These are phyloP conservation scores for Fusarium keratoplasticum DNA, from an alignment of 2,329 filamentous ascomycete species.

Conservation along the genomic window DNA sequence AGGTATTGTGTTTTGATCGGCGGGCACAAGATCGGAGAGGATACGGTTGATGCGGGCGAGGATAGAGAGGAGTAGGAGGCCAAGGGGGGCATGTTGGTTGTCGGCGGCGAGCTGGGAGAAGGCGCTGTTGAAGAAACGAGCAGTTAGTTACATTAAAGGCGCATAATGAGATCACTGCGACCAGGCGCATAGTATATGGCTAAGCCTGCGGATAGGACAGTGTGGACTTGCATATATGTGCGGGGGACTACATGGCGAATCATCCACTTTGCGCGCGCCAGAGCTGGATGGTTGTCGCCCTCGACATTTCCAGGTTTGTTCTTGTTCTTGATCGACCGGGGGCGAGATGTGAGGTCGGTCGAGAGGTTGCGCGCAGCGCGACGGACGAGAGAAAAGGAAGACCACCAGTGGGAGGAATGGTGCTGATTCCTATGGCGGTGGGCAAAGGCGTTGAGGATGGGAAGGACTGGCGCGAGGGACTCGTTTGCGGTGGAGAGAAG, in stretches of 20 bases:
- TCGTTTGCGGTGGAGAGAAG: slow-evolving; percentile 32
- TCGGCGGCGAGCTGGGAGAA: slow-evolving; percentile 80
- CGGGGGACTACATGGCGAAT: slow-evolving; percentile 47
- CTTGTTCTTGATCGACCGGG: slow-evolving; percentile 17
- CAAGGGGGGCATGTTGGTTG: slow-evolving; percentile 77
- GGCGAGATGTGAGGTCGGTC: slow-evolving; percentile 37
- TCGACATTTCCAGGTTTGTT: slow-evolving; percentile 10
- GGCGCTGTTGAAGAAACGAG: slow-evolving; percentile 52
- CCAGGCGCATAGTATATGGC: background rate
- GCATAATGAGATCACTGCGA: background rate
- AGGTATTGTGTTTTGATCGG: slow-evolving; percentile 5
- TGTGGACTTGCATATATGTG: slow-evolving; percentile 52
- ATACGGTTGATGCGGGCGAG: slow-evolving; percentile 68
- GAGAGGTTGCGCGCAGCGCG: slow-evolving; percentile 70
- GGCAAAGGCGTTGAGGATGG: slow-evolving; percentile 77
- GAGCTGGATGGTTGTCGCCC: slow-evolving; percentile 24
- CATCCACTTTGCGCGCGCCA: slow-evolving; percentile 46
- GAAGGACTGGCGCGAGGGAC: slow-evolving; percentile 54
- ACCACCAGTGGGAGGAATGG: slow-evolving; percentile 83
- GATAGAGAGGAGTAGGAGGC: slow-evolving; percentile 73
- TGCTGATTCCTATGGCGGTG: slow-evolving; percentile 95
- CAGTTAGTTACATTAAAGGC: slow-evolving; percentile 1
- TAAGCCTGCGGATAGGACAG: background rate
- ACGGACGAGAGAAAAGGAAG: slow-evolving; percentile 76
- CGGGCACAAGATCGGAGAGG: slow-evolving; percentile 52